Percentiles rank a stretch among this genome's conserved stretches.
Conservation (phyloP, 495 filamentous ascomycete genomes). For the Aeminium ludgeri region DNA sequence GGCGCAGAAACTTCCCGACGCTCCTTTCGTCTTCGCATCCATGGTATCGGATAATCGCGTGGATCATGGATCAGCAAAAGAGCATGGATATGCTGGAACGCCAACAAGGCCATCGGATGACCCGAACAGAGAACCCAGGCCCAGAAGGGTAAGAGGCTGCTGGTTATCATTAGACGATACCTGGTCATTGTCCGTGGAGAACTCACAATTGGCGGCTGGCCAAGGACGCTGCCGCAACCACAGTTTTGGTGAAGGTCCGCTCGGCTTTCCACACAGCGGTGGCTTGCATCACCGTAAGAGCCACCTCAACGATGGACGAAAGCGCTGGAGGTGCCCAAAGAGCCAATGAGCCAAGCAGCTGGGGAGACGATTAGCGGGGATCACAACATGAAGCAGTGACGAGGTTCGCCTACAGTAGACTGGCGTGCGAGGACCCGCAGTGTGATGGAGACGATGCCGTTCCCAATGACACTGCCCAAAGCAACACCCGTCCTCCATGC, state of each 20-base stretch:
- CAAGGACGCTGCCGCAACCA: not conserved
- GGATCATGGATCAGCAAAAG: not conserved
- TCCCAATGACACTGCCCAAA: not conserved
- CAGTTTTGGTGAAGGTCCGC: not conserved
- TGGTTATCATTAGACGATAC: not conserved
- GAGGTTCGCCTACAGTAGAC: not conserved
- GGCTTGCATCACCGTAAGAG: not conserved
- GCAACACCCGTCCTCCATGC: not conserved
- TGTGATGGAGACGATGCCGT: not conserved
- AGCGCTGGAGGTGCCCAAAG: not conserved
- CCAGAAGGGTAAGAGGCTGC: not conserved
- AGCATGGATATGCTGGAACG: not conserved
- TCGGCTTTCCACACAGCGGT: not conserved
- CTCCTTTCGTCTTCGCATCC: not conserved
- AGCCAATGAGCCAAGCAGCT: not conserved
- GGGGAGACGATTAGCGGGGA: not conserved
- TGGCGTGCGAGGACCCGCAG: not conserved
- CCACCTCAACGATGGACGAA: not conserved
- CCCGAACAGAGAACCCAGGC: not conserved
- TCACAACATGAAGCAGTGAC: not conserved
- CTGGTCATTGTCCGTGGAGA: not conserved
- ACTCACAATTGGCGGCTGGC: not conserved
- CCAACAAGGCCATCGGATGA: not conserved
- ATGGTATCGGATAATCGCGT: not conserved
- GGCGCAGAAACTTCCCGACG: not conserved